Conservation (phyloP, 371 early-diverging fungal species). For the Funneliformis caledonium region DNA sequence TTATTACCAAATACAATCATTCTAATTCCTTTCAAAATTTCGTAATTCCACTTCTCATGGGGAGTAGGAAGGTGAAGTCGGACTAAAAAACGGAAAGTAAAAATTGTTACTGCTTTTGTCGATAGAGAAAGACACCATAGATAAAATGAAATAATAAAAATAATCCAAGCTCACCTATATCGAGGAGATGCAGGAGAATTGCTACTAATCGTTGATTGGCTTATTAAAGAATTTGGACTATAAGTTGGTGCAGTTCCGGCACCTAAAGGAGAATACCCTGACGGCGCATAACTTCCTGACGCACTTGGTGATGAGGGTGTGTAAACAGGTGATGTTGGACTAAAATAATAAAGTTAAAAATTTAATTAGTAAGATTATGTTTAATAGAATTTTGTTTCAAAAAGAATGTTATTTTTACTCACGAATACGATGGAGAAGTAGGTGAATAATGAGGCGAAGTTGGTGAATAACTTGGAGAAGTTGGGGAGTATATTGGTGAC, state of each 20-base stretch:
- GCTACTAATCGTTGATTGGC: constrained; percentile 44
- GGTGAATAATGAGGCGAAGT: constrained; percentile 81
- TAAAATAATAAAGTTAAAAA: background rate
- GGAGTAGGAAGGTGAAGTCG: constrained; percentile 66
- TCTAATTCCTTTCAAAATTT: too few species aligned
- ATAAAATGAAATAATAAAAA: constrained; percentile 22
- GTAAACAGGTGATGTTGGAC: constrained; percentile 58
- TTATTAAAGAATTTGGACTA: constrained; percentile 5
- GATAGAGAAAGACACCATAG: too few species aligned
- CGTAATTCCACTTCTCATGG: constrained; percentile 46
- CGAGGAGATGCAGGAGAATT: constrained; percentile 49
- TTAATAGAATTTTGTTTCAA: constrained; percentile 74
- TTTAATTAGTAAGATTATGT: constrained; percentile 29
- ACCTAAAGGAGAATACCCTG: constrained; percentile 74
- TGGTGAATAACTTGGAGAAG: constrained; percentile 74
- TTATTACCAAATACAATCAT: background rate
- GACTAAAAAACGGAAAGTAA: constrained; percentile 10
- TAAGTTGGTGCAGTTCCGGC: constrained; percentile 44
- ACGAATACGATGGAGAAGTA: constrained; percentile 76
- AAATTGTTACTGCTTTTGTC: background rate
- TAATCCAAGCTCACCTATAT: constrained; percentile 11
- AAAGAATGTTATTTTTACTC: constrained; percentile 69
- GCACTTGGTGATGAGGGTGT: constrained; percentile 45
- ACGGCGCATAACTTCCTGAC: constrained; percentile 52
- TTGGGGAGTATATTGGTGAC: constrained; percentile 63